A percentile compares a stretch with the other conserved stretches of the same genome.
Evolutionary conservation across 805 yeast species (phyloP).

Genomic region (Barnettozyma botsteinii): DNA sequence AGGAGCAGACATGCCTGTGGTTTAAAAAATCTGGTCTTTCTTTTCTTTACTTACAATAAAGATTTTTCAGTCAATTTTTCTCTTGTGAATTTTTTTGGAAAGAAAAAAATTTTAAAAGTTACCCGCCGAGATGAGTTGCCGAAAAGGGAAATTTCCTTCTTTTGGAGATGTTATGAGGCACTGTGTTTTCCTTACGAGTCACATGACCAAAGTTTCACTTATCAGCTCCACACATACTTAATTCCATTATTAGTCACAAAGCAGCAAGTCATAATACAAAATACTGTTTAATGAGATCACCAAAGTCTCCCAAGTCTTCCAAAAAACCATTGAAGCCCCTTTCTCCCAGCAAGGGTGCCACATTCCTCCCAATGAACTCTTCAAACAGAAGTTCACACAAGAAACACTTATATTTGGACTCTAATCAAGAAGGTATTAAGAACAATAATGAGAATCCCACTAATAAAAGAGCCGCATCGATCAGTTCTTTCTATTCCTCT

Average conservation of each 20-base stretch:
- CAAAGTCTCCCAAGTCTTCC: slow-evolving; percentile 3
- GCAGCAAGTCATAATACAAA: neutral
- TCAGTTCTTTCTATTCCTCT: slow-evolving; percentile 34
- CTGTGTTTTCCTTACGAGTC: neutral
- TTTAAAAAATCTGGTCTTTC: too few species aligned
- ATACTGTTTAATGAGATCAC: neutral
- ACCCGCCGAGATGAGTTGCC: slow-evolving; percentile 10
- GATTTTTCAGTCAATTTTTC: slow-evolving; percentile 1
- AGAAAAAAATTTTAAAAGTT: slow-evolving; percentile 9
- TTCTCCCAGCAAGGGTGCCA: neutral
- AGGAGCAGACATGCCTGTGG: slow-evolving; percentile 46
- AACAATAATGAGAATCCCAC: neutral
- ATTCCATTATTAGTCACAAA: neutral
- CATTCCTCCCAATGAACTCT: neutral
- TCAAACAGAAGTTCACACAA: neutral
- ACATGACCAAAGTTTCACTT: neutral
- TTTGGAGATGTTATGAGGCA: neutral
- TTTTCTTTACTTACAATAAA: neutral
- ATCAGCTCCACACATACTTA: neutral
- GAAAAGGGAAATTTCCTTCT: neutral
- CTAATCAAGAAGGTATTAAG: neutral
- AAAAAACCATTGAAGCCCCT: neutral
- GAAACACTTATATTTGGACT: neutral
- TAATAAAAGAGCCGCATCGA: slow-evolving; percentile 13
- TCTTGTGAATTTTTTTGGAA: slow-evolving; percentile 1